These are phyloP conservation scores for Naganishia onofrii DNA, from an alignment of 768 basidiomycete species.

Conservation along the genomic window DNA sequence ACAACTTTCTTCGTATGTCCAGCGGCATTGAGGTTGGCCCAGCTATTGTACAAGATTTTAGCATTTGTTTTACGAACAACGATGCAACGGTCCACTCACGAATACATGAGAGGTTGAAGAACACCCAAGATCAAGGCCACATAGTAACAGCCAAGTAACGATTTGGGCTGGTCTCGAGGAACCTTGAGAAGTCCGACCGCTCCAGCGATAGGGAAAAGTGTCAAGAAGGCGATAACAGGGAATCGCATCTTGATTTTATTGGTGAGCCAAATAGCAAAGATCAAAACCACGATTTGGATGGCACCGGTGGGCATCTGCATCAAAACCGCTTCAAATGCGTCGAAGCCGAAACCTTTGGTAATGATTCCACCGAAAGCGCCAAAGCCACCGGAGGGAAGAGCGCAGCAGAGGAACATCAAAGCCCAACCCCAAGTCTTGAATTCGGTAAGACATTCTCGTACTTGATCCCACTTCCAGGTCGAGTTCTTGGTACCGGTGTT, in stretches of 20 bases:
- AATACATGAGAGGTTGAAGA: conserved; percentile 30
- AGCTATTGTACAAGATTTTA: conserved; percentile 33
- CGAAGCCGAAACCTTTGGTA: conserved; percentile 37
- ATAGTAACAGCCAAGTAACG: conserved; percentile 30
- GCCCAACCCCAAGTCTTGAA: conserved; percentile 38
- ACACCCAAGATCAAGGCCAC: conserved; percentile 37
- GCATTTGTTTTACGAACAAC: neutral
- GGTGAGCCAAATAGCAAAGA: conserved; percentile 30
- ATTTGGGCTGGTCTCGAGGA: conserved; percentile 36
- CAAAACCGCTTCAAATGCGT: conserved; percentile 19
- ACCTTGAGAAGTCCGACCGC: conserved; percentile 43
- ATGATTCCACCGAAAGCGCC: conserved; percentile 39
- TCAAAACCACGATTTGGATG: conserved; percentile 26
- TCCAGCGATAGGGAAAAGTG: conserved; percentile 46
- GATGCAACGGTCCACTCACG: neutral
- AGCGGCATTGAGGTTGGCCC: conserved; percentile 42
- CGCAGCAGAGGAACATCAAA: conserved; percentile 45
- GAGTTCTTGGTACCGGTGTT: conserved; percentile 46
- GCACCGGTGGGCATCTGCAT: conserved; percentile 32
- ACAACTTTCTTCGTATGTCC: conserved; percentile 41
- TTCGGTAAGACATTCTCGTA: conserved; percentile 45
- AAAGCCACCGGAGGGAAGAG: conserved; percentile 31
- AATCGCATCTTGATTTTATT: conserved; percentile 34
- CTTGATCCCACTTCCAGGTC: conserved; percentile 44
- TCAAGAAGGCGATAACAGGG: conserved; percentile 34